Conservation (phyloP, 768 basidiomycete genomes). For the Russula olivacea region DNA sequence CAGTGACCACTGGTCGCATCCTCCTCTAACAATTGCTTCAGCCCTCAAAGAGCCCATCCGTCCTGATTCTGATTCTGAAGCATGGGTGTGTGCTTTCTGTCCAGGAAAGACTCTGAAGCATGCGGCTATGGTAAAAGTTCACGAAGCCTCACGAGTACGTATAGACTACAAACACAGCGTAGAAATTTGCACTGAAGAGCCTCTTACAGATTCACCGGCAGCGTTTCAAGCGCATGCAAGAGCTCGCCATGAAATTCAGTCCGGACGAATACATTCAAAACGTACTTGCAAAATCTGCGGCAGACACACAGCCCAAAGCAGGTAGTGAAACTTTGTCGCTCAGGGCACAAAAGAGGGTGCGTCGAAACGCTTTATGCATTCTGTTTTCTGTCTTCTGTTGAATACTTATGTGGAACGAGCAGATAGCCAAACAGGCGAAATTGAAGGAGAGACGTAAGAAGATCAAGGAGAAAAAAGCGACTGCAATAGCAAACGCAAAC, state of each 20-base stretch:
- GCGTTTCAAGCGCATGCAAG: constrained; percentile 47
- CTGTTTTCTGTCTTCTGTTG: neutral
- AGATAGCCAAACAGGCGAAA: constrained; percentile 45
- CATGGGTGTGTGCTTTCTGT: constrained; percentile 60
- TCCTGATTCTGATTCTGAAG: constrained; percentile 47
- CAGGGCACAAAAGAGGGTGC: constrained; percentile 57
- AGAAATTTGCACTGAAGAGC: neutral
- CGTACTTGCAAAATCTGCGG: constrained; percentile 27
- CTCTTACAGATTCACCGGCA: constrained; percentile 54
- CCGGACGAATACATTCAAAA: constrained; percentile 44
- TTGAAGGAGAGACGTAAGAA: constrained; percentile 45
- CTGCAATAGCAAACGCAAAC: constrained; percentile 32
- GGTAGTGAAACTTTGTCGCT: constrained; percentile 39
- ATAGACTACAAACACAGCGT: constrained; percentile 34
- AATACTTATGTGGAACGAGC: constrained; percentile 1
- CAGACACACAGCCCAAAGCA: constrained; percentile 2
- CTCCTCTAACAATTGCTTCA: constrained; percentile 49
- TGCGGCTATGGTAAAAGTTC: constrained; percentile 47
- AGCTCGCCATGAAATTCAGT: constrained; percentile 37
- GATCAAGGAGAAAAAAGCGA: constrained; percentile 41
- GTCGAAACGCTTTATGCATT: constrained; percentile 19
- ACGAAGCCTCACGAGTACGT: constrained; percentile 53
- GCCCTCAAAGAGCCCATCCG: constrained; percentile 62
- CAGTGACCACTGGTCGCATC: constrained; percentile 31
- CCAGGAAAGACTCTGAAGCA: constrained; percentile 69